Evolutionary conservation across 495 filamentous ascomycete species (phyloP), one percentile per base, ranked within the genome.

Genomic region (Hypoxylon subgilvum): DNA sequence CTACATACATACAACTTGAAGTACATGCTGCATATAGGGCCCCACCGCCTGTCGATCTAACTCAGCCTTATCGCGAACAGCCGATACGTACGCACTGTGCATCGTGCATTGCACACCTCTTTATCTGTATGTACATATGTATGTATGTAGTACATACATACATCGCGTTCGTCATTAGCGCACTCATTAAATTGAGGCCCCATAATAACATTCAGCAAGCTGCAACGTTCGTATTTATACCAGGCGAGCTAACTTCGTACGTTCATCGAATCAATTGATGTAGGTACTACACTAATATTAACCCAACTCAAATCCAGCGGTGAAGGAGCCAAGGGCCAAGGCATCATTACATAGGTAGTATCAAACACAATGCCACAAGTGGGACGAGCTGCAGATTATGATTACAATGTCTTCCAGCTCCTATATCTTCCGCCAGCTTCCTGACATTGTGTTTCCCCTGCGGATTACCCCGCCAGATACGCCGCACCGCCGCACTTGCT

Each of bases 61-160:
- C 49, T 64, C 61, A 64, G 61, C 61, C 61, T 64, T 64, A 64
- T 49, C 53, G 39, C 54, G 38, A 54, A 58, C 49, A n/a, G 36
- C 18, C 8, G 44, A 30, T 39, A 49, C 36, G 53, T 39, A 49
- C 36, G 53, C 54, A 64, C 61, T 54, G 53, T 64, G 54, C 48
- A 42, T 22, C 32, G 28, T 47, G 41, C 25, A 23, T n/a, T n/a
- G n/a, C n/a, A n/a, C n/a, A n/a, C n/a, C n/a, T n/a, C n/a, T n/a
- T n/a, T 34, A 28, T 6, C 27, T 10, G 10, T 30, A 30, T 30
- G 27, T 30, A 30, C 27, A 30, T 30, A 30, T 30, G 27, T n/a
- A 10, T 30, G 10, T 30, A 30, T 30, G 27, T 30, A 30, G 31
- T 35, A 35, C 12, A 19, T 13, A 27, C 10, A 6, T 25, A 40